phyloP scores from a whole-genome alignment of 164 flowering plant species.

The Vitis vinifera region DNA sequence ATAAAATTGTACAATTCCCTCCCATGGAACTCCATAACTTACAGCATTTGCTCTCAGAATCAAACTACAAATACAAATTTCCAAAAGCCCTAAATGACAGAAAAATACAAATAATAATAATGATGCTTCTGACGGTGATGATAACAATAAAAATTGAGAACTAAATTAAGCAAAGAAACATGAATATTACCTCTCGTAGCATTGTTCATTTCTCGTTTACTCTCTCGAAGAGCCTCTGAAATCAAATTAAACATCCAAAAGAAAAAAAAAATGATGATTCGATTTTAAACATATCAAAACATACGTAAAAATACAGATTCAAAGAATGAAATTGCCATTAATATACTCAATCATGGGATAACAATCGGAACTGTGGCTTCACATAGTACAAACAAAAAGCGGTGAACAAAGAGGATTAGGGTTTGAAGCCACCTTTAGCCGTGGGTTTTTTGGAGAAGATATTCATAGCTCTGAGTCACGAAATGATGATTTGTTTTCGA shows the following conservation, averaged over 20 bases:
- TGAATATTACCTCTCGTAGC: slow-evolving; percentile 72
- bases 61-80: background rate
- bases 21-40: background rate
- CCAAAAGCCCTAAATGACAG: too few relatives aligned
- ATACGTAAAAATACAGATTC: too few relatives aligned
- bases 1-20: background rate
- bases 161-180: background rate
- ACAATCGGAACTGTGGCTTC: background rate
- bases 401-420: background rate
- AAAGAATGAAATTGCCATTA: background rate
- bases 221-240: slow-evolving; percentile 78
- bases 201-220: slow-evolving; percentile 75
- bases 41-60: background rate
- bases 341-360: background rate
- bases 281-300: background rate
- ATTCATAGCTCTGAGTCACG: slow-evolving; percentile 38
- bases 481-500: too few relatives aligned
- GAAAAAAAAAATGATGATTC: background rate
- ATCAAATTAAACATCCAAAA: background rate
- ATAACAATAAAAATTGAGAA: background rate
- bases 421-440: slow-evolving; percentile 55
- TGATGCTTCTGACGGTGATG: too few relatives aligned
- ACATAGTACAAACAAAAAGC: background rate
- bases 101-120: too few relatives aligned
- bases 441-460: slow-evolving; percentile 73